Percentiles rank a stretch among this genome's conserved stretches.
phyloP scores from a whole-genome alignment of 2,329 filamentous ascomycete genomes.

The Scorias spongiosa region DNA sequence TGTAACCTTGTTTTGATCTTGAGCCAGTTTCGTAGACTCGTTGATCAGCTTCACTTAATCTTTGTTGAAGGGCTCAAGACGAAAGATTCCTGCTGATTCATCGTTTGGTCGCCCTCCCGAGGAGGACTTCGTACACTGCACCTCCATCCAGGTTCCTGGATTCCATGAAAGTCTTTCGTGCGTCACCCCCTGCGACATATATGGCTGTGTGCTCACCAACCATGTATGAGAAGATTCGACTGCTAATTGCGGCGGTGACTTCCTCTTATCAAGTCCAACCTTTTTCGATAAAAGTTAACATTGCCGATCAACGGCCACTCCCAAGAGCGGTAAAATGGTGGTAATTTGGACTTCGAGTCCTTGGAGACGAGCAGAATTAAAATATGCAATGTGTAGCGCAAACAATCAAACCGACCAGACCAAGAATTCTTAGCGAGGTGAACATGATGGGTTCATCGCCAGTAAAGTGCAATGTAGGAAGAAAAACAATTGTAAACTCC shows the following conservation, averaged over 20 bases:
- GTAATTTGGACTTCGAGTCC: too few relatives aligned
- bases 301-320: conserved; percentile 30
- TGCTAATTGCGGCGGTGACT: conserved; percentile 17
- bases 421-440: too few relatives aligned
- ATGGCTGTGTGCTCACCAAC: conserved; percentile 32
- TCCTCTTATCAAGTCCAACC: conserved; percentile 30
- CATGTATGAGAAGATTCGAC: conserved; percentile 35
- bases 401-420: too few relatives aligned
- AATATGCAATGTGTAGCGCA: too few relatives aligned
- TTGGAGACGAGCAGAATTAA: too few relatives aligned
- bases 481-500: too few relatives aligned
- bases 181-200: conserved; percentile 28
- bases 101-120: conserved; percentile 13
- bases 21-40: conserved; percentile 20
- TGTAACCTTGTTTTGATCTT: conserved; percentile 22
- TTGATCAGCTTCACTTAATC: conserved; percentile 16
- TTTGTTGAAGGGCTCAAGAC: conserved; percentile 14
- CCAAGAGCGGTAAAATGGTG: too few relatives aligned
- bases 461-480: too few relatives aligned
- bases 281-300: conserved; percentile 30
- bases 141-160: conserved; percentile 28
- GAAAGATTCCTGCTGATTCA: conserved; percentile 1
- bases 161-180: conserved; percentile 31
- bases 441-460: too few relatives aligned
- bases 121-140: conserved; percentile 25